Base-by-base conservation (phyloP, 768 basidiomycete species). In the Cyathus striatus region DNA sequence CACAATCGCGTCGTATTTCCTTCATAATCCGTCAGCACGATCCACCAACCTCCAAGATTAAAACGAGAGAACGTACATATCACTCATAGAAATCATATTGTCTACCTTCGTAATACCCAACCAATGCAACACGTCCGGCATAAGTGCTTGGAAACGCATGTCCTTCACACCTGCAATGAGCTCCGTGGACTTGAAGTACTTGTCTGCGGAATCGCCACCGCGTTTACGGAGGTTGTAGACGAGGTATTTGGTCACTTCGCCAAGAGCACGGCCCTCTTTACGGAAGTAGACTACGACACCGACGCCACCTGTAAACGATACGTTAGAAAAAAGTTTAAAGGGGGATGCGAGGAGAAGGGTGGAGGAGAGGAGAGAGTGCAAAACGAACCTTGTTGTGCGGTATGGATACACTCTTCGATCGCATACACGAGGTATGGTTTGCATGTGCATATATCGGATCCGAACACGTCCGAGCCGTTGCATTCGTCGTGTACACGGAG, bases 101-200 rank as follows among this genome's bases (percentile, higher is more conserved):
- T 91, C 81, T 35, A 98, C 79, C 73, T 90, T 90, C 64, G 59
- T 83, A 56, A 98, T 86, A 0, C 95, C 95, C 14, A 98, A 65
- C 90, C 93, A 98, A 59, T 93, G 91, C 35, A 97, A 66, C 5
- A 96, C 86, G 58, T 98, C 95, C 3, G 95, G 95, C 93, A 98
- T 96, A 47, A 91, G 72, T 17, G 85, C 89, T 59, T 77, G 81
- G 82, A 93, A 93, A n/a, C 91, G 79, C 90, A 92, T 90, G 56
- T 93, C 90, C 65, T 91, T 89, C 18, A 96, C 93, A 6, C 94
- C 94, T 0, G 94, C 94, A 46, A 97, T 89, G 49, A 88, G 69
- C 63, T 94, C 94, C 0, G 95, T 97, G 4, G 84, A 81, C 59
- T 87, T 85, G 75, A 98, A 97, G 70, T 98, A 98, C 57, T 83